These are phyloP conservation scores for Phlyctochytrium bullatum DNA, from an alignment of 192 early-diverging fungal genomes.

Conservation along the genomic window DNA sequence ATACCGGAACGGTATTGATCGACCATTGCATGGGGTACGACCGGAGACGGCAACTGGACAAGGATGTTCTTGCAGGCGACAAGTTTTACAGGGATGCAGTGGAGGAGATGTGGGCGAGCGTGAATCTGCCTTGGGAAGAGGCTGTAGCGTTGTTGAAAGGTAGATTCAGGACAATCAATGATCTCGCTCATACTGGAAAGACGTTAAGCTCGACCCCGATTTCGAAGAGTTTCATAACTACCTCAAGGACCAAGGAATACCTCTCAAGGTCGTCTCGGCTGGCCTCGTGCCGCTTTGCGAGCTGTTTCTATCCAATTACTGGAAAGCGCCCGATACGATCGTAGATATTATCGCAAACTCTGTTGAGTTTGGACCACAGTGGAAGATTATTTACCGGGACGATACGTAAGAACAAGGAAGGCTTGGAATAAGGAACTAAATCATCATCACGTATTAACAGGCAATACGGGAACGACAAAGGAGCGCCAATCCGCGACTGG, in stretches of 20 bases:
- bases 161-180: background rate
- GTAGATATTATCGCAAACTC: constrained; percentile 64
- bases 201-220: constrained; percentile 60
- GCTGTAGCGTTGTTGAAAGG: constrained; percentile 41
- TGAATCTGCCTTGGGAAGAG: constrained; percentile 42
- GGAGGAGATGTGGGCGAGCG: constrained; percentile 49
- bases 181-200: constrained; percentile 2
- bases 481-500: constrained; percentile 23
- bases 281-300: constrained; percentile 54
- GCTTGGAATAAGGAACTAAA: background rate
- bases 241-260: constrained; percentile 44
- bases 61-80: constrained; percentile 38
- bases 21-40: constrained; percentile 36
- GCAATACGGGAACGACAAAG: constrained; percentile 65
- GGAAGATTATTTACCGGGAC: constrained; percentile 66
- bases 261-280: constrained; percentile 59
- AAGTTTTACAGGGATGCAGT: constrained; percentile 45
- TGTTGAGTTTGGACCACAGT: constrained; percentile 38
- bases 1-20: constrained; percentile 50
- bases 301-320: constrained; percentile 48
- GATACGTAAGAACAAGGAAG: constrained; percentile 36
- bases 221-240: constrained; percentile 58
- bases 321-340: constrained; percentile 31
- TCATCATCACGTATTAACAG: constrained; percentile 16
- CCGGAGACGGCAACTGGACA: background rate